phyloP scores from a whole-genome alignment of 2,329 filamentous ascomycete species.

The Xylariaceae sp. region DNA sequence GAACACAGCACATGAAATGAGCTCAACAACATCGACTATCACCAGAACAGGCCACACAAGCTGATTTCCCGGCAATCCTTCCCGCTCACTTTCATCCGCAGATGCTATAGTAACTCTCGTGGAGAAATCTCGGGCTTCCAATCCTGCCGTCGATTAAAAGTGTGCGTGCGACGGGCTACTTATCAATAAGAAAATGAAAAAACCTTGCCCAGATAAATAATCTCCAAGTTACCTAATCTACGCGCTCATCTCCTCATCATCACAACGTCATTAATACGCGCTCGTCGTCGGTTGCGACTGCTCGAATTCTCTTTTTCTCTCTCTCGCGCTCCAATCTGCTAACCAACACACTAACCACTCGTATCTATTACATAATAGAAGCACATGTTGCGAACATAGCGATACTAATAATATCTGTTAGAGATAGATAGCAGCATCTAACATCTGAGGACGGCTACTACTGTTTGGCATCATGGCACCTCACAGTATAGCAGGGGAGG shows the following conservation, averaged over 20 bases:
- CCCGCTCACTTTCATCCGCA: conserved; percentile 5
- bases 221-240: not conserved
- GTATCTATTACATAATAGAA: not conserved
- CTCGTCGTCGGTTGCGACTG: not conserved
- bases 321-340: not conserved
- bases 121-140: not conserved
- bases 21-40: conserved; percentile 8
- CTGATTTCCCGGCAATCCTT: conserved; percentile 9
- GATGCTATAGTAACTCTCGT: not conserved
- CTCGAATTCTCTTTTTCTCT: not conserved
- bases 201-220: not conserved
- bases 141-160: not conserved
- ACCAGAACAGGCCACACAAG: conserved; percentile 6
- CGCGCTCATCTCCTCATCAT: not conserved
- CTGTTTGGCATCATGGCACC: conserved; percentile 25
- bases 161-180: not conserved
- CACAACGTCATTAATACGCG: not conserved
- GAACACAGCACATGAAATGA: not conserved
- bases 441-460: not conserved
- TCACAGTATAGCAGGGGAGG: conserved; percentile 29
- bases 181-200: conserved; percentile 1
- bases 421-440: not conserved
- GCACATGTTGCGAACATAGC: not conserved
- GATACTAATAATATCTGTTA: not conserved
- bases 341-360: not conserved